Conservation (phyloP, 1,139 yeast species). For the Blastobotrys persicus region DNA sequence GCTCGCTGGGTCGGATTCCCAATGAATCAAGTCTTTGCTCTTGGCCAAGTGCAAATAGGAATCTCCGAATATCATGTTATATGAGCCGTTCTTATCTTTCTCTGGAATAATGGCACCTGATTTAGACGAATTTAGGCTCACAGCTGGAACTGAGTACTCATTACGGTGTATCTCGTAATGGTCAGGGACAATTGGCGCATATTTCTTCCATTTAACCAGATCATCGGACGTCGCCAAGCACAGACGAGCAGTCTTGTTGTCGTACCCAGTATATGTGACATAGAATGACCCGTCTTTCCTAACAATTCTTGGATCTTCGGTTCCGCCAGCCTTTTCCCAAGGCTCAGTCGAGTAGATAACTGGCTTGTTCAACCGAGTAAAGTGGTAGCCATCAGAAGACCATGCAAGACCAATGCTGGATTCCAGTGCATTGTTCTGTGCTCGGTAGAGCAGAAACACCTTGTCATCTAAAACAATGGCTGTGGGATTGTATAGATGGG, state of each 20-base stretch:
- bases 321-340: slow-evolving; percentile 17
- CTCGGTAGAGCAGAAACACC: slow-evolving; percentile 18
- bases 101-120: slow-evolving; percentile 16
- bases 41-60: slow-evolving; percentile 11
- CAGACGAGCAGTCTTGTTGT: slow-evolving; percentile 13
- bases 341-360: slow-evolving; percentile 11
- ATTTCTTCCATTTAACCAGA: slow-evolving; percentile 17
- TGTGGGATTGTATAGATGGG: slow-evolving; percentile 18
- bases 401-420: slow-evolving; percentile 17
- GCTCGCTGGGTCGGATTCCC: slow-evolving; percentile 10
- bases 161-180: slow-evolving; percentile 5
- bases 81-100: slow-evolving; percentile 11
- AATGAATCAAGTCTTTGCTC: slow-evolving; percentile 15
- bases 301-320: slow-evolving; percentile 18
- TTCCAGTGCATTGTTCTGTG: slow-evolving; percentile 12
- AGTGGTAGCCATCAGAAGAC: slow-evolving; percentile 18
- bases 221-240: slow-evolving; percentile 18
- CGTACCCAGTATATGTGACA: slow-evolving; percentile 17
- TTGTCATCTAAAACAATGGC: slow-evolving; percentile 19
- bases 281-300: slow-evolving; percentile 16
- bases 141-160: slow-evolving; percentile 4
- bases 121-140: slow-evolving; percentile 1
- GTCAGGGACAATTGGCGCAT: slow-evolving; percentile 13
- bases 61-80: slow-evolving; percentile 16
- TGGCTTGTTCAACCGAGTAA: slow-evolving; percentile 16